These are phyloP conservation scores for Pythium myriotylum DNA, from an alignment of 352 stramenopile species.

Conservation along the genomic window DNA sequence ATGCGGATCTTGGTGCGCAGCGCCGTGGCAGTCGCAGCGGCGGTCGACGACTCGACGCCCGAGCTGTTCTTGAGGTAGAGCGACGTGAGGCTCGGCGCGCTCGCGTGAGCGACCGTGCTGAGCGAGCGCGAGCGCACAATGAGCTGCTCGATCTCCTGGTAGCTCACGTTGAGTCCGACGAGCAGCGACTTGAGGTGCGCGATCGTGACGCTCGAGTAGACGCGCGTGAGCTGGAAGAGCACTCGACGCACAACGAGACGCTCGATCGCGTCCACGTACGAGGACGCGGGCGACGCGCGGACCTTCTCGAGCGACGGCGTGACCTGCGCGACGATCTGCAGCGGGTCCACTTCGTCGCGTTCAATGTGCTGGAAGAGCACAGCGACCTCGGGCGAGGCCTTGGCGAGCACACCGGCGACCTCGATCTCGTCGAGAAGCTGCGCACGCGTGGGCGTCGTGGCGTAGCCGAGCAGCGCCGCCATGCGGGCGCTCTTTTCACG, in stretches of 20 bases:
- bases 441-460: conserved; percentile 83
- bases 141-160: conserved; percentile 86
- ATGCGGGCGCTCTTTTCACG: conserved; percentile 95
- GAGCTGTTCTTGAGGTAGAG: conserved; percentile 63
- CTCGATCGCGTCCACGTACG: conserved; percentile 67
- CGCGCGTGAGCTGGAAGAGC: conserved; percentile 83
- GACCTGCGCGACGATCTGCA: conserved; percentile 80
- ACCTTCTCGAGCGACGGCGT: conserved; percentile 56
- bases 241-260: conserved; percentile 75
- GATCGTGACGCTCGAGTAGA: conserved; percentile 89
- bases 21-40: conserved; percentile 42
- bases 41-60: conserved; percentile 56
- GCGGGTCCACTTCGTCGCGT: conserved; percentile 67
- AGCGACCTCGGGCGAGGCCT: conserved; percentile 57
- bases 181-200: conserved; percentile 89
- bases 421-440: conserved; percentile 92
- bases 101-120: conserved; percentile 63
- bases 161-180: conserved; percentile 64
- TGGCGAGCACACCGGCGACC: conserved; percentile 61
- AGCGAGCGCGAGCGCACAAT: conserved; percentile 82
- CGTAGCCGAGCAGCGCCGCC: conserved; percentile 92
- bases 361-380: conserved; percentile 75
- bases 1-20: conserved; percentile 81
- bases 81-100: conserved; percentile 60
- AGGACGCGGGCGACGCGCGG: conserved; percentile 23